Evolutionary conservation across 805 yeast species (phyloP), one percentile per base, ranked within the genome.

Genomic region (Metschnikowia reukaufii): DNA sequence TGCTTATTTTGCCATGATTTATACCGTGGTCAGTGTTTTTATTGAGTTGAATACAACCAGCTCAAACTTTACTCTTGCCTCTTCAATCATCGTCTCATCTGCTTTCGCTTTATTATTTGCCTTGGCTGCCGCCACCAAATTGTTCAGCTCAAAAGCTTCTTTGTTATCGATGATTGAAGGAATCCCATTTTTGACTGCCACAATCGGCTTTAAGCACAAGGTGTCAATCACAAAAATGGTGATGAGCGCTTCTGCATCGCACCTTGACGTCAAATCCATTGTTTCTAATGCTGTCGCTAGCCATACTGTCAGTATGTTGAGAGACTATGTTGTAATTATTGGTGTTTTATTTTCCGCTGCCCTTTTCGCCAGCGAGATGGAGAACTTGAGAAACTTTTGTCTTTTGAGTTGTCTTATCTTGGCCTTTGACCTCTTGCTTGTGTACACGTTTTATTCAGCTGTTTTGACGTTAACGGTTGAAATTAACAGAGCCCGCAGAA

Each of bases 191-290:
- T 77, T 92, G 60, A 96, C 92, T 18, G 89, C 96, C 17, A 84
- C 89, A 4, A 81, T 92, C 61, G 99, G 98, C 1, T 92, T 92
- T 68, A 90, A 88, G 63, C 86, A 88, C 64, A 89, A 91, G 60
- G 79, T 88, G 16, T 73, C 81, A 10, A 76, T 90, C 52, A 85
- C 97, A 0, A 69, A 77, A 17, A 77, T 79, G 38, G 83, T 84
- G 19, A 60, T 79, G 57, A 65, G 68, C 33, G 70, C 77, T 21
- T 59, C 66, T 45, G 57, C 68, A 39, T 53, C 68, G 5, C 48
- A 55, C 49, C 40, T 62, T 6, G 79, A 78, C 32, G 79, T 70
- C 23, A 68, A 64, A 42, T 67, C 73, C 13, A 67, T 72, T 27
- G 75, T 76, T 21, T 66, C 76, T 19, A 60, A 65, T 47, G 76